phyloP scores from a whole-genome alignment of 2,329 filamentous ascomycete species.

The Venturia asperata region DNA sequence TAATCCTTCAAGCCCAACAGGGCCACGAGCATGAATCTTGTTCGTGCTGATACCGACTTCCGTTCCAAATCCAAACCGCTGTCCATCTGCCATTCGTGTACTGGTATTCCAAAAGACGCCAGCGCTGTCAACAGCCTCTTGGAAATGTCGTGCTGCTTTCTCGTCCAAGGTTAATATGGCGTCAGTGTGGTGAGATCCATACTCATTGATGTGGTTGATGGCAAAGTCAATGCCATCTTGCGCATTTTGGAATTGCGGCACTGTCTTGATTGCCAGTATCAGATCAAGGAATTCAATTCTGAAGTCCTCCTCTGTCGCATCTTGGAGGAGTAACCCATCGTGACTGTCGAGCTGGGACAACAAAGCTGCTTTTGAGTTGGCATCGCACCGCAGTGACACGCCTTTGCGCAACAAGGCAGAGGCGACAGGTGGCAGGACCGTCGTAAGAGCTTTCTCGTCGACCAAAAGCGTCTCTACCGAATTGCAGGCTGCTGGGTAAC shows the following conservation, averaged over 20 bases:
- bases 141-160: conserved; percentile 69
- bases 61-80: conserved; percentile 94
- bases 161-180: conserved; percentile 69
- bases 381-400: conserved; percentile 77
- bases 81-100: conserved; percentile 89
- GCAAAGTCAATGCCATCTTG: conserved; percentile 54
- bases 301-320: conserved; percentile 65
- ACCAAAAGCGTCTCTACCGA: conserved; percentile 86
- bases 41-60: conserved; percentile 98
- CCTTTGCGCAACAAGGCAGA: conserved; percentile 65
- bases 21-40: conserved; percentile 92
- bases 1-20: conserved; percentile 86
- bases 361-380: conserved; percentile 58
- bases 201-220: conserved; percentile 80
- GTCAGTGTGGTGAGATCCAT: conserved; percentile 93
- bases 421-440: conserved; percentile 65
- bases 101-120: conserved; percentile 97
- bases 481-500: conserved; percentile 94
- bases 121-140: conserved; percentile 76
- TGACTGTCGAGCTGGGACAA: conserved; percentile 38
- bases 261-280: conserved; percentile 73
- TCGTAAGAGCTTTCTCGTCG: conserved; percentile 60
- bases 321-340: conserved; percentile 47
- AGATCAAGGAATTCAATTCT: conserved; percentile 85
- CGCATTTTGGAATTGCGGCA: conserved; percentile 37